Evolutionary conservation across 805 yeast genomes (phyloP), one percentile per base, ranked within the genome.

Genomic region (Jamesozyma jinghongensis): DNA sequence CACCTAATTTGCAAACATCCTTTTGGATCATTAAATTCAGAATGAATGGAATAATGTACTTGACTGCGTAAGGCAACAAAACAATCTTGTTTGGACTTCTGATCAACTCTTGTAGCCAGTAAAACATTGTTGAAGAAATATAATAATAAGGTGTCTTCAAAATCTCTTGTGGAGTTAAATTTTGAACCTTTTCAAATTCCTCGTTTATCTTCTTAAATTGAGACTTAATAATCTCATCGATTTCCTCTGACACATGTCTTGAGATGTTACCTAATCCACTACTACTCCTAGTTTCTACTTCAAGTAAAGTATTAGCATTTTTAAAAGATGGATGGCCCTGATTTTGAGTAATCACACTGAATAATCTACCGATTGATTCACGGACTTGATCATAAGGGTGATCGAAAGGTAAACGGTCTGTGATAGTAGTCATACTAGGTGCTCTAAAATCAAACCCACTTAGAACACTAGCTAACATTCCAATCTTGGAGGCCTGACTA

Each of bases 1-100:
- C 72, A 0, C 81, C 81, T 43, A 83, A 61, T 47, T 81, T 85
- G 49, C 94, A 83, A n/a, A 85, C 85, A 46, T 90, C 97, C 44
- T 85, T 79, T 67, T 83, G 72, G 30, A 70, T 71, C 41, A 78
- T 75, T 36, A 86, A 63, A 18, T 71, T 67, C 53, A 85, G 66
- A 43, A 86, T 63, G 45, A 84, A 79, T 18, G 95, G 95, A 1
- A 85, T 61, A 20, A 87, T 69, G 40, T 72, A 64, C 2, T 67
- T 59, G 11, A 67, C 59, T 29, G 81, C 61, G 42, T 74, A 71
- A 4, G 76, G 76, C 32, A 75, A 70, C 30, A 82, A 57, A 11
- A 75, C 63, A 0, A 68, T 56, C 1, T 81, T 76, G 32, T 71
- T 68, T 2, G 81, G 70, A 1, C 83, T 71, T 34, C 64, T 66